phyloP scores from a whole-genome alignment of 345 rosid genomes.

The Acer campestre region DNA sequence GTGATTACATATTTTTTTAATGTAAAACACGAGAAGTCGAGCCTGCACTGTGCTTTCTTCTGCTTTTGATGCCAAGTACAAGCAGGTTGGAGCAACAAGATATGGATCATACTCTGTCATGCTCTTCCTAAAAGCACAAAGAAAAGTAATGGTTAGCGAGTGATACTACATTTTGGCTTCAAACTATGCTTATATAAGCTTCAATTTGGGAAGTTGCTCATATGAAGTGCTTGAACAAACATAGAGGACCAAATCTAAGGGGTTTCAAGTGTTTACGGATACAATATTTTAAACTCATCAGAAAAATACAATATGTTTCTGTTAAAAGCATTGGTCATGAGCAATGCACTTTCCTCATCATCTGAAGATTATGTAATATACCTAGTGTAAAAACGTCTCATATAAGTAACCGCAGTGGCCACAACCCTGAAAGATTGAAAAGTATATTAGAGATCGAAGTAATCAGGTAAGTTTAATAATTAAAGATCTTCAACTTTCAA shows the following conservation, averaged over 20 bases:
- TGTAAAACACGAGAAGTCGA: slow-evolving; percentile 69
- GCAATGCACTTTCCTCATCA: slow-evolving; percentile 1
- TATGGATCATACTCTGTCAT: slow-evolving; percentile 93
- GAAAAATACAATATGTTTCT: not conserved
- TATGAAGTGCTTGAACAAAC: not conserved
- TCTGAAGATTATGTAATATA: slow-evolving; percentile 17
- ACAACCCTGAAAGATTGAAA: slow-evolving; percentile 69
- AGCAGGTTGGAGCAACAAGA: slow-evolving; percentile 92
- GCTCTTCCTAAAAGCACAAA: slow-evolving; percentile 63
- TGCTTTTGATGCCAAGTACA: slow-evolving; percentile 96
- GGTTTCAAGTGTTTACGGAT: not conserved
- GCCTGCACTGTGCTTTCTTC: slow-evolving; percentile 98
- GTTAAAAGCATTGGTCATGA: slow-evolving; percentile 10
- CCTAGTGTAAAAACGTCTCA: slow-evolving; percentile 97
- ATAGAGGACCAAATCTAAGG: not conserved
- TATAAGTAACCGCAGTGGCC: slow-evolving; percentile 88
- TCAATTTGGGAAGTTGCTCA: too few species aligned
- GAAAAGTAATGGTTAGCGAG: slow-evolving; percentile 20
- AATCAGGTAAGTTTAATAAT: not conserved
- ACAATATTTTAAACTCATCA: not conserved
- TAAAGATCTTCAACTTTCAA: not conserved
- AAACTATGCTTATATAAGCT: not conserved
- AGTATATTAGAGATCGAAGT: slow-evolving; percentile 10
- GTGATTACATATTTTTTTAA: slow-evolving; percentile 64
- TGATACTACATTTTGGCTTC: not conserved